These are phyloP conservation scores for Sclerotinia borealis DNA, from an alignment of 2,329 filamentous ascomycete genomes.

Conservation along the genomic window DNA sequence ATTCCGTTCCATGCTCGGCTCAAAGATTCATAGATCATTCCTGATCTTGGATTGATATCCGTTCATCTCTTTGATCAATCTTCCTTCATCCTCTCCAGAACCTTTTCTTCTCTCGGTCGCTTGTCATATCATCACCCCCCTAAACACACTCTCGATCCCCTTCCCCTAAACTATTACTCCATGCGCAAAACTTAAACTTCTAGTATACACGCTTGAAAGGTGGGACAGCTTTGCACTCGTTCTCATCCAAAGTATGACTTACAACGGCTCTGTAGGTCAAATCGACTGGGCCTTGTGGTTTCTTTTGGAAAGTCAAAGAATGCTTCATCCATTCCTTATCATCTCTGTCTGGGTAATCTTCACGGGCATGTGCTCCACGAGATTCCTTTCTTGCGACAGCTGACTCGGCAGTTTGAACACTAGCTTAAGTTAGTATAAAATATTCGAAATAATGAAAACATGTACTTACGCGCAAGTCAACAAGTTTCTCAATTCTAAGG, in stretches of 20 bases:
- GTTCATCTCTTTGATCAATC: neutral
- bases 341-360: conserved; percentile 93
- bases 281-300: conserved; percentile 80
- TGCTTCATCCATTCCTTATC: conserved; percentile 99
- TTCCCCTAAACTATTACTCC: neutral
- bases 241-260: conserved; percentile 80
- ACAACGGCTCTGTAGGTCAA: conserved; percentile 82
- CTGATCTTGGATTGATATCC: neutral
- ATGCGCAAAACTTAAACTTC: conserved; percentile 12
- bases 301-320: conserved; percentile 92
- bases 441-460: neutral
- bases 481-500: conserved; percentile 88
- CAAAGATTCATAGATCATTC: neutral
- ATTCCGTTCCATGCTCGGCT: neutral
- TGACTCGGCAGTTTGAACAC: conserved; percentile 82
- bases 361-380: conserved; percentile 91
- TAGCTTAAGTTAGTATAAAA: conserved; percentile 30
- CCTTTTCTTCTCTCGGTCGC: neutral
- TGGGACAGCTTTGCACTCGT: conserved; percentile 91
- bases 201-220: conserved; percentile 95
- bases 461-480: conserved; percentile 82
- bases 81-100: neutral
- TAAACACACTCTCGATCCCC: no score
- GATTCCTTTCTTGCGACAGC: conserved; percentile 96
- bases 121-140: neutral